phyloP scores from a whole-genome alignment of 805 yeast species.

The Saturnispora zaruensis region DNA sequence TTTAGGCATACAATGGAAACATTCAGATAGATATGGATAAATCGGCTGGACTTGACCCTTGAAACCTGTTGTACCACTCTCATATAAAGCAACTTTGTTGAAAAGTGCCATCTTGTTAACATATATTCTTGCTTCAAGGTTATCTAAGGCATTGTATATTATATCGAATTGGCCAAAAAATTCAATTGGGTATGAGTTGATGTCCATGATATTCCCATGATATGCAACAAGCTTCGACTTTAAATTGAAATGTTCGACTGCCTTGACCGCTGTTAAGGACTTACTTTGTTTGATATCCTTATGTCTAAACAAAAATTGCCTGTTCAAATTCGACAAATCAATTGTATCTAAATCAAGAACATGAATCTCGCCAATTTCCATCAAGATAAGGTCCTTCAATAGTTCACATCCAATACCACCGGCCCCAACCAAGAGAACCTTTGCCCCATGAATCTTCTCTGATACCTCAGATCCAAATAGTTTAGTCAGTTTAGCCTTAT shows the following conservation, averaged over 20 bases:
- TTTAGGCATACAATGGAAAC: slow-evolving; percentile 86
- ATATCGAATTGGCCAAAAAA: slow-evolving; percentile 76
- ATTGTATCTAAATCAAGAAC: slow-evolving; percentile 94
- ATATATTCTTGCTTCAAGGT: slow-evolving; percentile 83
- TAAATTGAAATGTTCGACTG: slow-evolving; percentile 68
- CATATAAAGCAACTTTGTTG: slow-evolving; percentile 69
- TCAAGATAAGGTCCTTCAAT: slow-evolving; percentile 65
- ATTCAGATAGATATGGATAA: slow-evolving; percentile 71
- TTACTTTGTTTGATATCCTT: slow-evolving; percentile 87
- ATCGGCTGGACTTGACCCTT: slow-evolving; percentile 94
- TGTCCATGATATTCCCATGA: slow-evolving; percentile 83
- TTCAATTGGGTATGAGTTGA: slow-evolving; percentile 52
- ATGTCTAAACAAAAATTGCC: slow-evolving; percentile 86
- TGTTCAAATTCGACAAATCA: slow-evolving; percentile 81
- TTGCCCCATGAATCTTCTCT: slow-evolving; percentile 30
- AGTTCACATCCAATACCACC: slow-evolving; percentile 97
- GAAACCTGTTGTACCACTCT: slow-evolving; percentile 92
- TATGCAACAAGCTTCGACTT: slow-evolving; percentile 62
- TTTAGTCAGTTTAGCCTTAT: neutral
- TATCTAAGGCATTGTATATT: slow-evolving; percentile 89
- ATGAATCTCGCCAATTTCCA: slow-evolving; percentile 82
- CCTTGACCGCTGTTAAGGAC: slow-evolving; percentile 73
- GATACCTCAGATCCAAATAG: slow-evolving; percentile 26
- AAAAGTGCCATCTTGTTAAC: slow-evolving; percentile 80
- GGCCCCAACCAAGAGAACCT: slow-evolving; percentile 82